Conservation (phyloP, 768 basidiomycete species). For the Trametes meyenii region DNA sequence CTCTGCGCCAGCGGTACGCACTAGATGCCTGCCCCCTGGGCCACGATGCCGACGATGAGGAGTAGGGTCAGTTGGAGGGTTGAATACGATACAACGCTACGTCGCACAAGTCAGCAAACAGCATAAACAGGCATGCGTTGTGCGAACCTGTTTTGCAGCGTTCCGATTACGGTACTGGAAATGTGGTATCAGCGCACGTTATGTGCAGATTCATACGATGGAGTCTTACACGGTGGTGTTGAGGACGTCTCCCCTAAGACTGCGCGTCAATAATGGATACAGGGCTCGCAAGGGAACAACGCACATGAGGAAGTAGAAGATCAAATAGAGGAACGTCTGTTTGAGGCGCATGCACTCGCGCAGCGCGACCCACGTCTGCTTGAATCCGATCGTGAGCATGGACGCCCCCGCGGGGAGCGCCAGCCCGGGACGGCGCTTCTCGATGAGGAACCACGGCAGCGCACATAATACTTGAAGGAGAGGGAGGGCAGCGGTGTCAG, state of each 20-base stretch:
- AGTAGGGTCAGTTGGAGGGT: slow-evolving; percentile 70
- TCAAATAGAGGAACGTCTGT: slow-evolving; percentile 73
- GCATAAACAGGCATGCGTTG: not conserved
- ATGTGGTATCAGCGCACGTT: not conserved
- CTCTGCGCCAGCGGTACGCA: slow-evolving; percentile 35
- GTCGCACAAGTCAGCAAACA: not conserved
- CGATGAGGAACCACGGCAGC: slow-evolving; percentile 72
- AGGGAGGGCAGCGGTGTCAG: not conserved
- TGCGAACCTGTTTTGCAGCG: slow-evolving; percentile 66
- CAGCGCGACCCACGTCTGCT: slow-evolving; percentile 64
- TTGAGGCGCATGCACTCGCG: slow-evolving; percentile 67
- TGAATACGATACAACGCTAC: slow-evolving; percentile 69
- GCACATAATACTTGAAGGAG: slow-evolving; percentile 57
- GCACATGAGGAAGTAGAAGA: slow-evolving; percentile 78
- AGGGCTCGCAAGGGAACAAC: slow-evolving; percentile 25
- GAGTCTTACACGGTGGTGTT: slow-evolving; percentile 69
- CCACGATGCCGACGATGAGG: slow-evolving; percentile 64
- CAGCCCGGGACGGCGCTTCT: slow-evolving; percentile 70
- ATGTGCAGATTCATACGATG: too few relatives aligned
- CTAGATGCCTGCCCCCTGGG: slow-evolving; percentile 73
- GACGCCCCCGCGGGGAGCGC: slow-evolving; percentile 55
- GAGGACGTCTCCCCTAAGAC: slow-evolving; percentile 66
- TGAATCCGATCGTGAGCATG: slow-evolving; percentile 66
- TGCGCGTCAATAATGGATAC: not conserved
- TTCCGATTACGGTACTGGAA: slow-evolving; percentile 68